phyloP scores from a whole-genome alignment of 805 yeast genomes.

The Candida gorgasii region DNA sequence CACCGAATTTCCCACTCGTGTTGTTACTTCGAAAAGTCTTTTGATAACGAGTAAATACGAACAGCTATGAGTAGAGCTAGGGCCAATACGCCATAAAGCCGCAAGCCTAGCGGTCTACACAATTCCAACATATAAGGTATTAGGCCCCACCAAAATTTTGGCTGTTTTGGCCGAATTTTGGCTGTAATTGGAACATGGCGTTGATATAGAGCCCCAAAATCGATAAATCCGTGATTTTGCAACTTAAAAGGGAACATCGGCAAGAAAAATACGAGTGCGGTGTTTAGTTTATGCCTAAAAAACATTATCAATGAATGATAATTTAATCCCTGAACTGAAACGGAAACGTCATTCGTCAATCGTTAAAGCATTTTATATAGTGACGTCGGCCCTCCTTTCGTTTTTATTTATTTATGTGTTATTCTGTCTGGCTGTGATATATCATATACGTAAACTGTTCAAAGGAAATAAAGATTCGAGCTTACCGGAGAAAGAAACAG shows the following conservation, averaged over 20 bases:
- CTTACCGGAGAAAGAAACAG: constrained; percentile 23
- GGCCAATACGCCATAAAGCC: constrained; percentile 18
- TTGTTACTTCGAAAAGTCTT: constrained; percentile 21
- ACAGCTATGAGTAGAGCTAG: constrained; percentile 43
- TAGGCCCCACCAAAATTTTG: too few species aligned
- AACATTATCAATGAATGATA: constrained; percentile 5
- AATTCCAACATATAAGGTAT: too few species aligned
- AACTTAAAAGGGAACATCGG: not conserved
- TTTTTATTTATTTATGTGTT: constrained; percentile 27
- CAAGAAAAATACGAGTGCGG: not conserved
- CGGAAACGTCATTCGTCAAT: not conserved
- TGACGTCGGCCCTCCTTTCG: constrained; percentile 20
- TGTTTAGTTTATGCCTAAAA: not conserved
- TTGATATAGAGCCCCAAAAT: too few species aligned
- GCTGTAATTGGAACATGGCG: not conserved
- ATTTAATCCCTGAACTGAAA: constrained; percentile 1
- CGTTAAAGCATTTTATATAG: constrained; percentile 11
- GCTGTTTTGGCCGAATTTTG: not conserved
- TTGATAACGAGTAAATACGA: constrained; percentile 49
- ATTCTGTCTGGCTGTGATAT: constrained; percentile 27
- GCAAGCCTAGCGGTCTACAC: constrained; percentile 5
- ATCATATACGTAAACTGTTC: constrained; percentile 29
- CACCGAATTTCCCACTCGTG: constrained; percentile 69
- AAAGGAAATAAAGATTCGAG: constrained; percentile 31
- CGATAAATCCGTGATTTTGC: not conserved